These are phyloP conservation scores for Oidiodendron maius DNA, from an alignment of 495 filamentous ascomycete species.

Conservation along the genomic window DNA sequence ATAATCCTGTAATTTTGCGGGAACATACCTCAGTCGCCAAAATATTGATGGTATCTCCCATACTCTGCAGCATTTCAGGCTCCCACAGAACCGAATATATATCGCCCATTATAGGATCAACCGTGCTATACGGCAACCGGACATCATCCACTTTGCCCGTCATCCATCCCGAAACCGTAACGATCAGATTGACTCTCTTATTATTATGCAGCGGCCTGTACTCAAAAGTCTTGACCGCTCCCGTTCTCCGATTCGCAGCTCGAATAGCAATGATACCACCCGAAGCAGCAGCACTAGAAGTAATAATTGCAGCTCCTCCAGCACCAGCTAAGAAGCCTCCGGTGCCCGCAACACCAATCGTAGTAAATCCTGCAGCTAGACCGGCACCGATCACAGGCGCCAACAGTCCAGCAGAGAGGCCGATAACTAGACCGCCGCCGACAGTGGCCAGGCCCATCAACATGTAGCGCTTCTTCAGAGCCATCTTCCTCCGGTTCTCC, in stretches of 20 bases:
- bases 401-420: constrained; percentile 83
- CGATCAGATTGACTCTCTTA: constrained; percentile 91
- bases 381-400: constrained; percentile 94
- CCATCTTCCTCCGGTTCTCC: constrained; percentile 75
- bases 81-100: constrained; percentile 98
- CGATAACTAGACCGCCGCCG: constrained; percentile 92
- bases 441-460: constrained; percentile 98
- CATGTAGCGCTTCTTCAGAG: constrained; percentile 74
- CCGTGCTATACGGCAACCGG: constrained; percentile 87
- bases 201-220: constrained; percentile 96
- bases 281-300: constrained; percentile 78
- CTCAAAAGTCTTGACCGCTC: constrained; percentile 92
- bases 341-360: constrained; percentile 88
- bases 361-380: constrained; percentile 89
- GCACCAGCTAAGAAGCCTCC: constrained; percentile 84
- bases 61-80: constrained; percentile 93
- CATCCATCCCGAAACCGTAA: constrained; percentile 98
- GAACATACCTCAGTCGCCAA: constrained; percentile 84
- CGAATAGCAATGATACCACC: constrained; percentile 79
- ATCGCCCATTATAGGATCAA: constrained; percentile 97
- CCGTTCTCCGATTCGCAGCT: constrained; percentile 80
- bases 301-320: constrained; percentile 90
- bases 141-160: constrained; percentile 96
- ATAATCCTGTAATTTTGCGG: constrained; percentile 3
- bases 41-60: constrained; percentile 98